Evolutionary conservation across 176 grass and related monocot species (phyloP), one percentile per base, ranked within the genome.

Genomic region (Cocos nucifera): DNA sequence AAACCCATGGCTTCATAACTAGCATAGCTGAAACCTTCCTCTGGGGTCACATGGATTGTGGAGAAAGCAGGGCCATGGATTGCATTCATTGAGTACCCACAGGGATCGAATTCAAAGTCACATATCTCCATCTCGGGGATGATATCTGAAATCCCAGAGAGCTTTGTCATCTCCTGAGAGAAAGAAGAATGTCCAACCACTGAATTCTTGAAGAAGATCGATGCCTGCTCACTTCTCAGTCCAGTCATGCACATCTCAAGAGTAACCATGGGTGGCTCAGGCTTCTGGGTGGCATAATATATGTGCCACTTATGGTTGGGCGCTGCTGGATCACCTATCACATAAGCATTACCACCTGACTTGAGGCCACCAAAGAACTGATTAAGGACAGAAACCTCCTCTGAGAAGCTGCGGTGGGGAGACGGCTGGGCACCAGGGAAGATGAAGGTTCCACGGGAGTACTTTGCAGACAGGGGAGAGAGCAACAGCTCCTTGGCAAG

Each of bases 181-280:
- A 62, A 49, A 52, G 75, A 78, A 62, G 25, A 17, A 55, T 67
- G 62, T 7, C 69, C 69, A 66, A 62, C 69, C 22, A 49, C 53
- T 17, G 61, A 49, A 49, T 39, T 67, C 62, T 79, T 73, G 53
- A 73, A 67, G 63, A 79, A 79, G 26, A 68, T 35, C 2, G 62
- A 28, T 25, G 77, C 77, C 55, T 44, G 63, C 15, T 67, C 26
- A 24, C 52, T 49, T 49, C 60, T 55, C n/a, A 79, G 48, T 29
- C 77, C 77, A 17, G 77, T 79, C 77, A 79, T 73, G 69, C 77
- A 79, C 77, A 79, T 79, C 54, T 79, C 77, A 17, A 79, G 54
- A 19, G 77, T 79, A 15, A 79, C 61, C 69, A 73, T 79, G n/a
- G 44, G 62, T 59, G 24, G 70, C 62, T 79, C 77, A 53, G 69